These are phyloP conservation scores for Chrysochromulina parva DNA, from an alignment of 78 protist genomes.

Conservation along the genomic window DNA sequence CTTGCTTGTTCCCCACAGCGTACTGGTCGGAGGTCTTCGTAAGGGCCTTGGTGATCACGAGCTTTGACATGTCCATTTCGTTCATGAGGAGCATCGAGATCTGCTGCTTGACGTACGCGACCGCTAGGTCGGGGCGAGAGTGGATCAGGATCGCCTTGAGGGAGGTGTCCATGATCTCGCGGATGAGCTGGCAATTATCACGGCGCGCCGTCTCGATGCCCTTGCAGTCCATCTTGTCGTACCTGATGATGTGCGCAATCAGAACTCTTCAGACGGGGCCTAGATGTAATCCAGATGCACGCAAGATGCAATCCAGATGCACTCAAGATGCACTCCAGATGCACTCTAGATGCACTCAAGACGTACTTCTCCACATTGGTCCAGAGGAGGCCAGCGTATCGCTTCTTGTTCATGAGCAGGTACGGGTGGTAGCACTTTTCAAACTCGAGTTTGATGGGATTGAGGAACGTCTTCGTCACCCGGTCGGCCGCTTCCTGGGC, in stretches of 20 bases:
- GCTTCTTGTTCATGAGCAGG: constrained; percentile 96
- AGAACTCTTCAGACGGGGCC: too few species aligned
- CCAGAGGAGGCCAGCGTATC: constrained; percentile 99
- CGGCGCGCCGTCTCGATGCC: constrained; percentile 70
- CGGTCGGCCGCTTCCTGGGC: not conserved
- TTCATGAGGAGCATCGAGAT: constrained; percentile 90
- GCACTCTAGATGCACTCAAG: constrained; percentile 79
- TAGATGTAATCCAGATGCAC: not conserved
- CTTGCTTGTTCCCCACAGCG: constrained; percentile 41
- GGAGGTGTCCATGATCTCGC: constrained; percentile 74
- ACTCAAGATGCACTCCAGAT: too few species aligned
- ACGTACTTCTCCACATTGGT: constrained; percentile 79
- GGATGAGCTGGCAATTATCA: constrained; percentile 95
- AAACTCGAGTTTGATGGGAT: constrained; percentile 97
- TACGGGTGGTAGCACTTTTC: constrained; percentile 94
- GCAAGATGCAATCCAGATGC: constrained; percentile 54
- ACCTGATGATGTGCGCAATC: not conserved
- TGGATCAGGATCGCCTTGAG: constrained; percentile 86
- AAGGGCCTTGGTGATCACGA: constrained; percentile 90
- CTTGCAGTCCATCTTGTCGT: constrained; percentile 97
- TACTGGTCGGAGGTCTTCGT: not conserved
- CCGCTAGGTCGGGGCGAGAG: constrained; percentile 44
- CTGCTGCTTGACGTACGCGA: constrained; percentile 70
- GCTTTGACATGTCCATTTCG: constrained; percentile 92
- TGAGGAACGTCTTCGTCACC: constrained; percentile 77